Conservation (phyloP, 148 eudicot genomes). For the Cornus controversa region DNA sequence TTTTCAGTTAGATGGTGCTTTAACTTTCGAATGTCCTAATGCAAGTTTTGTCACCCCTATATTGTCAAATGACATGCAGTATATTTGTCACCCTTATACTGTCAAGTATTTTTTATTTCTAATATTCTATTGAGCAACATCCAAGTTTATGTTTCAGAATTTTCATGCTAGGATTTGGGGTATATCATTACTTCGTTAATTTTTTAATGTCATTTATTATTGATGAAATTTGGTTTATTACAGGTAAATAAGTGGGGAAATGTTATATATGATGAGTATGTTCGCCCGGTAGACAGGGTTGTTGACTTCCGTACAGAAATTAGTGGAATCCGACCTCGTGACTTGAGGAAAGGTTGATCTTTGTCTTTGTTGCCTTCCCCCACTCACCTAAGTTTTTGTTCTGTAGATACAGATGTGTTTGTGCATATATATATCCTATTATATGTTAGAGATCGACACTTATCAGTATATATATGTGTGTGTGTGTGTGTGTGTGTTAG, state of each 20-base stretch:
- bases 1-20: neutral
- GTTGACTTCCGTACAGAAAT: conserved; percentile 96
- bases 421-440: too few species aligned
- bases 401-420: too few species aligned
- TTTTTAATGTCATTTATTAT: conserved; percentile 19
- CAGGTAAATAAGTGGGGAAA: conserved; percentile 99
- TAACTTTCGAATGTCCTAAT: neutral
- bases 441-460: too few species aligned
- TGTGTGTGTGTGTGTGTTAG: too few species aligned
- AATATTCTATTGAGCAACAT: neutral
- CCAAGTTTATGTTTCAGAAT: neutral
- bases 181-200: neutral
- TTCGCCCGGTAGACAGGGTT: conserved; percentile 86
- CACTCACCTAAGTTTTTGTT: neutral
- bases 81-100: neutral
- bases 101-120: neutral
- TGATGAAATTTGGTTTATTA: conserved; percentile 34
- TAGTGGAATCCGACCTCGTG: conserved; percentile 89
- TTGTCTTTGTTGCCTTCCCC: neutral
- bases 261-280: conserved; percentile 85
- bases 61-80: neutral
- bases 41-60: neutral
- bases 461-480: too few species aligned
- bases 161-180: neutral
- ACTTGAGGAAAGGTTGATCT: conserved; percentile 70